Base-by-base conservation (phyloP, 164 flowering plant species). In the Euptelea pleiosperma region DNA sequence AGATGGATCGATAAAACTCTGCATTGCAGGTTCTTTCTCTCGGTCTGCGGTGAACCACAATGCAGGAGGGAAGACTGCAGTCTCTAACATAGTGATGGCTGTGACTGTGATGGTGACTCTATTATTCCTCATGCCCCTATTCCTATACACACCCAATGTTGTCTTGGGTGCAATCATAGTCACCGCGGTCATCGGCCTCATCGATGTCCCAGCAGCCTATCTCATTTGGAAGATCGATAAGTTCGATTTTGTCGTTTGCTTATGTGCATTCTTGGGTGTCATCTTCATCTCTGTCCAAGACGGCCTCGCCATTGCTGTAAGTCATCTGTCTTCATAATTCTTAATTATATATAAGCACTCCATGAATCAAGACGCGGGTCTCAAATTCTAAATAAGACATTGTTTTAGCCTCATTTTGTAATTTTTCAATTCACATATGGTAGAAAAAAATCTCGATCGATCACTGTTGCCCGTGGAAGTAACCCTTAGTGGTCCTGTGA, bases 21-120 rank as follows among this genome's bases (percentile, higher is more conserved):
- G 57, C 16, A 11, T 61, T 72, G 44, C 77, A 87, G 97, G 98
- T 3, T 77, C 98, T 0, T 91, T 91, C 55, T 91, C 98, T 8
- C 60, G 96, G 51, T 89, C 98, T 2, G 98, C 98, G 8, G 96
- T 91, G 21, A 91, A 91, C 68, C 80, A 83, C 77, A 91, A 89
- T 55, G 96, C 98, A 6, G 98, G 98, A 58, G 83, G 85, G 0
- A 82, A 91, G 68, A 85, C 96, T 1, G 91, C 95, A 14, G 68
- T 80, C 33, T 91, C 98, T 1, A 91, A 91, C 77, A 81, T 91
- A 59, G 75, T 91, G 26, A 91, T 91, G 98, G 78, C 98, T 0
- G 76, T 82, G 26, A 81, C 96, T 2, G 88, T 91, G 2, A 79
- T 91, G 87, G 82, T 91, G 50, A 85, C 95, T 0, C 84, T 91